A percentile compares a stretch with the other conserved stretches of the same genome.
phyloP scores from a whole-genome alignment of 306 rosid genomes.

The Vicia sativa region DNA sequence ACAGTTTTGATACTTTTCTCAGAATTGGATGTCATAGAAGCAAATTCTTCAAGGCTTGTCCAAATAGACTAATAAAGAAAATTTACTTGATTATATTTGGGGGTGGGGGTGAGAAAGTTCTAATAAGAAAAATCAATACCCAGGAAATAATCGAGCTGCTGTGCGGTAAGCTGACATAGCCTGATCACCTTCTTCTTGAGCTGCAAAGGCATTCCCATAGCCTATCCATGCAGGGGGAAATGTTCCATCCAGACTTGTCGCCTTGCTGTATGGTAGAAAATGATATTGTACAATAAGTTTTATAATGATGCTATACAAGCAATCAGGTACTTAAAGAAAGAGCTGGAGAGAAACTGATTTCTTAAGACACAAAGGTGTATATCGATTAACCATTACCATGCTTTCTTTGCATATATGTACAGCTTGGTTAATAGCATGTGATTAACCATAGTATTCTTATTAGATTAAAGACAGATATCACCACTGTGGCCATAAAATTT shows the following conservation, averaged over 20 bases:
- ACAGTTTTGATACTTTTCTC: too few species aligned
- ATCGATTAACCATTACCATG: constrained; percentile 6
- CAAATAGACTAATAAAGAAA: background rate
- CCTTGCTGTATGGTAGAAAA: constrained; percentile 65
- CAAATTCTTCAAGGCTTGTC: too few species aligned
- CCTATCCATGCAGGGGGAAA: constrained; percentile 99
- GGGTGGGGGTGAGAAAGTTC: background rate
- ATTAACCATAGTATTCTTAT: constrained; percentile 5
- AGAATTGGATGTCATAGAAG: too few species aligned
- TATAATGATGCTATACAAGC: constrained; percentile 7
- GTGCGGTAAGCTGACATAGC: constrained; percentile 98
- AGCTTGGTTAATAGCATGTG: constrained; percentile 15
- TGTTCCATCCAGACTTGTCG: constrained; percentile 86
- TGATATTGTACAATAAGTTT: constrained; percentile 35
- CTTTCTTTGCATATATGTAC: constrained; percentile 12
- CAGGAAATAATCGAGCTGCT: constrained; percentile 98
- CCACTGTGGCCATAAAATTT: background rate
- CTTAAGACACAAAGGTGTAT: constrained; percentile 13
- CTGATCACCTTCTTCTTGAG: constrained; percentile 98
- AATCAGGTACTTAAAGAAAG: constrained; percentile 18
- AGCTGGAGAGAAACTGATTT: constrained; percentile 19
- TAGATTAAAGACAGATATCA: background rate
- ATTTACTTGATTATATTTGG: constrained; percentile 6
- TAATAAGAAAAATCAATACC: constrained; percentile 47
- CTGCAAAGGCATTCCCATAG: constrained; percentile 88